These are phyloP conservation scores for Hemisphaericaspora lyxosophila DNA, from an alignment of 1,139 yeast genomes.

Conservation along the genomic window DNA sequence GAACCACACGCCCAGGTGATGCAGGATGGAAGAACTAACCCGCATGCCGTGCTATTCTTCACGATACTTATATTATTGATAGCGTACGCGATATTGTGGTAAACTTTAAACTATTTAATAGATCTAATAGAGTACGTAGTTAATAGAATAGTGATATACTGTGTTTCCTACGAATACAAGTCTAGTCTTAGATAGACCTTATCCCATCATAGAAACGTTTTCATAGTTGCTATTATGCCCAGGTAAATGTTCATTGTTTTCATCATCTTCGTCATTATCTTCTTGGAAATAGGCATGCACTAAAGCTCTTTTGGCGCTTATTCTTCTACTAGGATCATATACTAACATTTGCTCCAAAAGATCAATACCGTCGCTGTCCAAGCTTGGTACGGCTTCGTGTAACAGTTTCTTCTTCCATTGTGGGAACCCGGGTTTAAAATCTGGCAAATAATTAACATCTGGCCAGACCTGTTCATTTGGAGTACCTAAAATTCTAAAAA, in stretches of 20 bases:
- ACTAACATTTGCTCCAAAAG: constrained; percentile 75
- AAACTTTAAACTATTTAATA: background rate
- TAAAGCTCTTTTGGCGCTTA: constrained; percentile 91
- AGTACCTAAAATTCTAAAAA: constrained; percentile 89
- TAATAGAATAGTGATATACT: background rate
- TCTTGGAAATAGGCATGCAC: constrained; percentile 87
- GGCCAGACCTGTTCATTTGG: constrained; percentile 97
- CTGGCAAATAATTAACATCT: constrained; percentile 90
- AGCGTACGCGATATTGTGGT: background rate
- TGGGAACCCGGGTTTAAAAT: constrained; percentile 93
- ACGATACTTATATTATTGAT: background rate
- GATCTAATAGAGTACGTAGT: background rate
- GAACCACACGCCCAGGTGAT: too few relatives aligned
- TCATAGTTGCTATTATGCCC: background rate
- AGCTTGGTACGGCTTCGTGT: constrained; percentile 70
- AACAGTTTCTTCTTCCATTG: constrained; percentile 84
- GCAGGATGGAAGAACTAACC: background rate
- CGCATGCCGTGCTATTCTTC: background rate
- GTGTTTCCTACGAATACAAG: too few relatives aligned
- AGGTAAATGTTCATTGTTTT: constrained; percentile 17
- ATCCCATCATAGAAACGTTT: constrained; percentile 3
- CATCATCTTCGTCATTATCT: constrained; percentile 21
- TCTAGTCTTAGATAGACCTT: too few relatives aligned
- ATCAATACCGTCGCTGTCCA: constrained; percentile 82
- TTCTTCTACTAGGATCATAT: constrained; percentile 91